Base-by-base conservation (phyloP, 306 rosid genomes). In the Abrus pulchellus region DNA sequence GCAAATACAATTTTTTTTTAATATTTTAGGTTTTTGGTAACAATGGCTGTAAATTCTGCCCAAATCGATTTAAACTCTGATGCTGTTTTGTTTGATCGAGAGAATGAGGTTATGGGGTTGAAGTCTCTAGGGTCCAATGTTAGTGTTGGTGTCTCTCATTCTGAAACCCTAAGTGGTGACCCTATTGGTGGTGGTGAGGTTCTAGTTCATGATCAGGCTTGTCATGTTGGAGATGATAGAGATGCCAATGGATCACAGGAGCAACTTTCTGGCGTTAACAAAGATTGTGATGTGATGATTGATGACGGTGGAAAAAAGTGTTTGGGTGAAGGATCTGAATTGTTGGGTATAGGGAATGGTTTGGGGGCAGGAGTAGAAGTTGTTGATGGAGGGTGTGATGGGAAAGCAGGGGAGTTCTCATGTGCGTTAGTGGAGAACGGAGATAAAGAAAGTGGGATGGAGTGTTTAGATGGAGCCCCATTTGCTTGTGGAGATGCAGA, bases 11-110 rank as follows among this genome's bases (percentile, higher is more conserved):
- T 3, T 53, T 20, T 57, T 40, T 20, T 66, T 61, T 10, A 38
- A 1, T 66, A 63, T 78, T 80, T 84, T 82, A 85, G 89, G 87
- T 66, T 84, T 77, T 82, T 1, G 0, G 55, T 75, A 14, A 34
- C 50, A 14, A 85, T 85, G 93, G 80, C 88, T 68, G 53, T 20
- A 9, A 68, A 73, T 84, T 61, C 88, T 5, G 79, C 61, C 45
- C 70, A 20, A 28, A 75, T 88, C 13, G 89, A 87, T 87, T 84
- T 93, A 10, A 82, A 89, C 63, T 54, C 86, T 32, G 97, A 86
- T 33, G 82, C 82, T 33, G 78, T 68, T 77, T 75, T 82, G 80
- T 54, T 55, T 68, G 90, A 81, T 80, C 82, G 73, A 61, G 79
- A 87, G 43, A 83, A 60, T 8, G 88, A 84, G 32, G 77, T 81